phyloP scores from a whole-genome alignment of 306 rosid species.

The Echinosophora koreensis region DNA sequence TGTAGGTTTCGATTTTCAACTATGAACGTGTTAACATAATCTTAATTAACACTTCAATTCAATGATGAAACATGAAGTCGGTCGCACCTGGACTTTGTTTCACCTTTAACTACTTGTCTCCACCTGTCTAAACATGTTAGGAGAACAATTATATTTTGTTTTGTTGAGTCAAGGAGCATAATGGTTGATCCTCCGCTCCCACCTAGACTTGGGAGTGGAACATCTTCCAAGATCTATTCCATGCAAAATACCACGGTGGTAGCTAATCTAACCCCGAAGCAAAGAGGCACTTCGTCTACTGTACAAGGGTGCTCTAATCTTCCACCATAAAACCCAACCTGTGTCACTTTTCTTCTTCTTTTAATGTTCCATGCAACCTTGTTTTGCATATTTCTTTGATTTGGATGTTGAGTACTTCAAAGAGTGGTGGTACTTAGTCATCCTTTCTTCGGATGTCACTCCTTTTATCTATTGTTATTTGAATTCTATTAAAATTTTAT shows the following conservation, averaged over 20 bases:
- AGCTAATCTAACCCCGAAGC: background rate
- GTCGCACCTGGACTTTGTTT: conserved; percentile 10
- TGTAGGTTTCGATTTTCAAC: conserved; percentile 33
- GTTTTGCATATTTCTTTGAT: background rate
- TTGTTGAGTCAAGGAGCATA: conserved; percentile 16
- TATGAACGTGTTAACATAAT: conserved; percentile 12
- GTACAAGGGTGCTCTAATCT: background rate
- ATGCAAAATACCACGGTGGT: conserved; percentile 1
- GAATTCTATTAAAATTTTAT: too few species aligned
- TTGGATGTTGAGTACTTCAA: background rate
- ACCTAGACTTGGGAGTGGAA: too few species aligned
- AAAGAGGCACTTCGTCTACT: background rate
- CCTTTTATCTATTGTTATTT: too few species aligned
- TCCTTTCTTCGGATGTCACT: background rate
- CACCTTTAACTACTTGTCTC: background rate
- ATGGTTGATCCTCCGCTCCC: background rate
- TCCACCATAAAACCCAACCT: background rate
- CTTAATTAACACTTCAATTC: conserved; percentile 20
- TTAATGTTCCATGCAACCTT: background rate
- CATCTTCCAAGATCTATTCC: background rate
- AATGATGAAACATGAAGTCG: conserved; percentile 20
- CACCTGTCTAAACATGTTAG: background rate
- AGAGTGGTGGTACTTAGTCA: background rate
- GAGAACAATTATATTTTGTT: background rate
- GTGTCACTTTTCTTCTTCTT: too few species aligned